Evolutionary conservation across 108 stramenopile genomes (phyloP).

Genomic region (Skeletonema marinoi): DNA sequence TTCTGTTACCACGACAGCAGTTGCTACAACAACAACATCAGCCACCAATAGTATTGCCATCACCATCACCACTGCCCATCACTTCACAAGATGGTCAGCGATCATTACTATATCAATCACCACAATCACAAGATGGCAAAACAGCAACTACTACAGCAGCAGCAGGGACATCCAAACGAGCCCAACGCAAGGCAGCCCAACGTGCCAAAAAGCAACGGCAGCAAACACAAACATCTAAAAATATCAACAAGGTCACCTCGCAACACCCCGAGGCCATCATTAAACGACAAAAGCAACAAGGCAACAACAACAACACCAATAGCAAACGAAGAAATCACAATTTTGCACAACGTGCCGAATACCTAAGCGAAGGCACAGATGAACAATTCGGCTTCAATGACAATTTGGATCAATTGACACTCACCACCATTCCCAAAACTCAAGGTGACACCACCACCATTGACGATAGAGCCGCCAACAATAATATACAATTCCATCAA

Average conservation of each 20-base stretch:
- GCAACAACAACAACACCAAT: background rate
- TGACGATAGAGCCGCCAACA: background rate
- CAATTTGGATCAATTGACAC: conserved; percentile 23
- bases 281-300: conserved; percentile 9
- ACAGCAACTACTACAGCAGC: background rate
- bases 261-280: conserved; percentile 42
- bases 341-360: conserved; percentile 13
- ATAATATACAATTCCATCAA: conserved; percentile 3
- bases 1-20: background rate
- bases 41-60: background rate
- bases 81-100: background rate
- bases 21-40: background rate
- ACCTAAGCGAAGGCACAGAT: conserved; percentile 12
- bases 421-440: background rate
- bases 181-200: conserved; percentile 40
- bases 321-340: conserved; percentile 27
- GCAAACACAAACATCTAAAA: background rate
- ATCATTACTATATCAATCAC: background rate
- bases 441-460: background rate
- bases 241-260: conserved; percentile 14
- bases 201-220: conserved; percentile 23
- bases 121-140: background rate
- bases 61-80: background rate
- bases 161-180: conserved; percentile 13
- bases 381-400: conserved; percentile 9